Evolutionary conservation across 805 yeast species (phyloP).

Genomic region (Saccharomycopsis sp.): DNA sequence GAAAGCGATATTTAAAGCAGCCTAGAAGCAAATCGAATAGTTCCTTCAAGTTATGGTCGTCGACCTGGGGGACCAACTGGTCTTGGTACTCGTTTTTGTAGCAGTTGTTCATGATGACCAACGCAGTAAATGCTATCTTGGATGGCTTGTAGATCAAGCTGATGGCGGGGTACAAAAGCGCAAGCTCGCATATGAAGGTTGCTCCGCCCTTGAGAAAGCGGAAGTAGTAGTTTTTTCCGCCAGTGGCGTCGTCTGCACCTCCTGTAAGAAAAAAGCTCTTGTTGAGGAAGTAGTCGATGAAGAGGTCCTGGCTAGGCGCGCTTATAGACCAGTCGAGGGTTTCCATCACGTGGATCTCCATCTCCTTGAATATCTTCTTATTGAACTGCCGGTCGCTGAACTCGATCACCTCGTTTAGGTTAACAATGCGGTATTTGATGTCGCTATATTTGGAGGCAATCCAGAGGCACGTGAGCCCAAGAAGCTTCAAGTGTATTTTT

Average conservation of each 20-base stretch:
- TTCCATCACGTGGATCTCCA: constrained; percentile 39
- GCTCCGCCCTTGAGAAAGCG: constrained; percentile 15
- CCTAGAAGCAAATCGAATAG: constrained; percentile 5
- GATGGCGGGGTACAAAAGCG: constrained; percentile 11
- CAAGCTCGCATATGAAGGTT: constrained; percentile 15
- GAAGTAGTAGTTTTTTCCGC: constrained; percentile 6
- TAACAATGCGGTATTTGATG: constrained; percentile 11
- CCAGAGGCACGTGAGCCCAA: constrained; percentile 42
- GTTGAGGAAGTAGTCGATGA: constrained; percentile 18
- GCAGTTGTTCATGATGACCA: constrained; percentile 16
- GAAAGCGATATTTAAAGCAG: constrained; percentile 10
- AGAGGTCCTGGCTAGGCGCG: constrained; percentile 14
- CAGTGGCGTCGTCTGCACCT: neutral
- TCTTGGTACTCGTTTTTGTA: constrained; percentile 9
- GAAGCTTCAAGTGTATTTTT: constrained; percentile 32
- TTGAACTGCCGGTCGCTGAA: constrained; percentile 2
- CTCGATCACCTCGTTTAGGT: constrained; percentile 7
- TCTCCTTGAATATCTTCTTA: constrained; percentile 38
- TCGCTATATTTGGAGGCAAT: constrained; percentile 35
- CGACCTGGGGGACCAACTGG: neutral
- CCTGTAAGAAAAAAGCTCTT: constrained; percentile 6
- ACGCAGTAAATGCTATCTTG: constrained; percentile 7
- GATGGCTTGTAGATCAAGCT: constrained; percentile 14
- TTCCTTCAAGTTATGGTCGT: constrained; percentile 3
- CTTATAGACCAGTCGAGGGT: constrained; percentile 34